A percentile compares a stretch with the other conserved stretches of the same genome.
Evolutionary conservation across 768 basidiomycete genomes (phyloP).

Genomic region (Mycena kentingensis): DNA sequence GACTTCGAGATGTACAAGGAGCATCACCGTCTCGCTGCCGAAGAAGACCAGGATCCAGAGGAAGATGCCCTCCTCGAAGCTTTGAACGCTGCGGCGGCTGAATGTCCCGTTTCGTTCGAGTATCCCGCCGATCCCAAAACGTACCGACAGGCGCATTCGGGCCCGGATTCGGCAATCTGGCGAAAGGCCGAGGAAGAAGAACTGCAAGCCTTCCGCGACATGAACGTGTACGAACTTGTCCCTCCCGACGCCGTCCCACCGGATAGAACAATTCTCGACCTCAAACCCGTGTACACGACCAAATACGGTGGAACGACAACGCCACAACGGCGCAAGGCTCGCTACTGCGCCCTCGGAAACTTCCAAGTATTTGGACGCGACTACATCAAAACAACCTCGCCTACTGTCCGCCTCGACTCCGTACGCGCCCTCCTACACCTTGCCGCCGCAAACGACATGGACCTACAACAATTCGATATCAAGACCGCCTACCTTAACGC

Average conservation of each 20-base stretch:
- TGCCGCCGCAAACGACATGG: no score
- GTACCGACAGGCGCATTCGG: background rate
- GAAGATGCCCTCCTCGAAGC: background rate
- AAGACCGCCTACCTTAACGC: no score
- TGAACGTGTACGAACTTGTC: conserved; percentile 31
- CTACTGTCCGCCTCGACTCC: no score
- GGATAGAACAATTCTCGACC: conserved; percentile 32
- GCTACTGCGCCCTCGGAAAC: no score
- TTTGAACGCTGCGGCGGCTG: background rate
- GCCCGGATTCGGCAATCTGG: background rate
- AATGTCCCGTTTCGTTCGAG: background rate
- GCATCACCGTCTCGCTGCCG: conserved; percentile 11
- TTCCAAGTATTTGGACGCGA: no score
- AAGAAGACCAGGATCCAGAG: background rate
- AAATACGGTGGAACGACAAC: no score
- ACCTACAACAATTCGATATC: no score
- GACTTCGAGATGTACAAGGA: conserved; percentile 12
- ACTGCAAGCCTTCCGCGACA: conserved; percentile 26
- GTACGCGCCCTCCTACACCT: no score
- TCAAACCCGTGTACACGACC: conserved; percentile 34
- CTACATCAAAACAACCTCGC: no score
- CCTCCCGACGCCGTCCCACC: conserved; percentile 18
- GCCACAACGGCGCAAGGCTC: no score
- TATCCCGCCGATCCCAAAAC: background rate
- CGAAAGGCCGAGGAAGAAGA: background rate